These are phyloP conservation scores for Mycena amicta DNA, from an alignment of 768 basidiomycete genomes.

Conservation along the genomic window DNA sequence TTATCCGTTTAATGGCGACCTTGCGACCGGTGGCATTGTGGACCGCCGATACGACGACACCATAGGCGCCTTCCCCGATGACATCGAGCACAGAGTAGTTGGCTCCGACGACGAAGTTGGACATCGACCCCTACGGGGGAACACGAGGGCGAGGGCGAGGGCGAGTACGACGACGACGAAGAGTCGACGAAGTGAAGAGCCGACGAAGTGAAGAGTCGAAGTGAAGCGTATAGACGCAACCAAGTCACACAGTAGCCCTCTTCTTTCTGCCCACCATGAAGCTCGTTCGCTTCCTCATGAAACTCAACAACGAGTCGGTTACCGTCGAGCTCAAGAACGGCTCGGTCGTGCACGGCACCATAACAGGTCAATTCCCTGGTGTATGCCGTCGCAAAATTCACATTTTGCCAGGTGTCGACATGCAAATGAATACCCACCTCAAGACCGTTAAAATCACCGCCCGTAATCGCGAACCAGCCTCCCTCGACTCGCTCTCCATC, in stretches of 20 bases:
- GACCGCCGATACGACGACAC: slow-evolving; percentile 83
- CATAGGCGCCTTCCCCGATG: slow-evolving; percentile 95
- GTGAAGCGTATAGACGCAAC: background rate
- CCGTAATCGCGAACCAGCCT: slow-evolving; percentile 83
- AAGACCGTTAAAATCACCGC: slow-evolving; percentile 98
- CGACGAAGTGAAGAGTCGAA: no score
- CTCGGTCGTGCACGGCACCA: slow-evolving; percentile 91
- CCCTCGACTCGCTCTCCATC: slow-evolving; percentile 90
- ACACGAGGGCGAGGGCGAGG: background rate
- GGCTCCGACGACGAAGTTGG: slow-evolving; percentile 50
- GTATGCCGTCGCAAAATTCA: background rate
- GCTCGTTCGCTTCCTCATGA: slow-evolving; percentile 81
- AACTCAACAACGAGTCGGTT: slow-evolving; percentile 99
- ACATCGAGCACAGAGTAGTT: slow-evolving; percentile 78
- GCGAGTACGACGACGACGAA: background rate
- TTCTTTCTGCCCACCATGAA: slow-evolving; percentile 15
- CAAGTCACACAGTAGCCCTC: background rate
- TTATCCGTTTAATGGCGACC: slow-evolving; percentile 96
- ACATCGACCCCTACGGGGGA: background rate
- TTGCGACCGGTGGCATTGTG: slow-evolving; percentile 77
- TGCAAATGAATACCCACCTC: slow-evolving; percentile 99
- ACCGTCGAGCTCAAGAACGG: slow-evolving; percentile 99
- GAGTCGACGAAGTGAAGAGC: background rate
- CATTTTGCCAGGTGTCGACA: slow-evolving; percentile 79
- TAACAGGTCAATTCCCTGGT: slow-evolving; percentile 70